These are phyloP conservation scores for Tephrocybe sp. DNA, from an alignment of 768 basidiomycete genomes.

Conservation along the genomic window DNA sequence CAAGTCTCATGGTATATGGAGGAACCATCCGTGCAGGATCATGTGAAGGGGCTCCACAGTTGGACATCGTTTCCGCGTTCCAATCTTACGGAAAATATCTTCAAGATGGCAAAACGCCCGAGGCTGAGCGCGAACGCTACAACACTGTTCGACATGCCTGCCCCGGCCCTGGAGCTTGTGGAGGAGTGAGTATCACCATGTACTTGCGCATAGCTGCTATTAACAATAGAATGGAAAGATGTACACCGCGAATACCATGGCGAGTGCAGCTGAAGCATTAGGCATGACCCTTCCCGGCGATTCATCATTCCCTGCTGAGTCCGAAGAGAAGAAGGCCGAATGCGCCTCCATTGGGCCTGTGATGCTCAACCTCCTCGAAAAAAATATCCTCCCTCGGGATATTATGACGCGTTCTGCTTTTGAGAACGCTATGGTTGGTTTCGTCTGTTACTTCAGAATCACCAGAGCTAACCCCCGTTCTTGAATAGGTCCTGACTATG, in stretches of 20 bases:
- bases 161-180: conserved; percentile 97
- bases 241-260: conserved; percentile 99
- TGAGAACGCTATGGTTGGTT: conserved; percentile 91
- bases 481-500: conserved; percentile 83
- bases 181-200: conserved; percentile 65
- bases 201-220: background rate
- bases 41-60: conserved; percentile 81
- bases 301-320: conserved; percentile 95
- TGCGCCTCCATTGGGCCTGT: conserved; percentile 74
- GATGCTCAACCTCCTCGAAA: conserved; percentile 86
- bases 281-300: conserved; percentile 97
- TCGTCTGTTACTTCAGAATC: conserved; percentile 3
- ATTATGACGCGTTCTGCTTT: conserved; percentile 98
- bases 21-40: conserved; percentile 92
- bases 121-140: conserved; percentile 82
- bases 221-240: conserved; percentile 48
- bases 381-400: conserved; percentile 89
- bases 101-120: conserved; percentile 79
- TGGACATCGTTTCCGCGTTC: conserved; percentile 97
- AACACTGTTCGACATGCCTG: conserved; percentile 90
- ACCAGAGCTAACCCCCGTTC: conserved; percentile 1
- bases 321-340: conserved; percentile 82
- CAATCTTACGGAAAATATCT: conserved; percentile 96
- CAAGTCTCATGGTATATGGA: conserved; percentile 97
- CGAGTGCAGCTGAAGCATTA: conserved; percentile 89